Evolutionary conservation across 768 basidiomycete species (phyloP), one percentile per base, ranked within the genome.

Genomic region (Lenzites betulinus): DNA sequence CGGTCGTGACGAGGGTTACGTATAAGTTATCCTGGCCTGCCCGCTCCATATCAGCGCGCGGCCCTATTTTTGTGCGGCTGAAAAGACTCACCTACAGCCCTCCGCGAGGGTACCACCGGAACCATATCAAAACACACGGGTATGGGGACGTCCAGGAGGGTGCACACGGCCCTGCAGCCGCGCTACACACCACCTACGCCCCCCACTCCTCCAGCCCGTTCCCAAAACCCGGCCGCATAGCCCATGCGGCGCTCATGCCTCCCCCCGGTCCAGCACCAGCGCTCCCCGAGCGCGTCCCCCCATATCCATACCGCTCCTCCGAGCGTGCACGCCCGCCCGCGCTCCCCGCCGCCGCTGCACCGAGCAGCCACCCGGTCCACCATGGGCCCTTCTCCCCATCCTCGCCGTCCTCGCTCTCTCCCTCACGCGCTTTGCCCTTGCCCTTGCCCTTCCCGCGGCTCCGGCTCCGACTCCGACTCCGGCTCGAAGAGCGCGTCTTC

Each of bases 361-460:
- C 74, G 5, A 74, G 56, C 54, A 76, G 50, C 69, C 73, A 72
- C 20, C 65, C 60, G 42, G 66, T 67, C 71, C 68, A 73, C 72
- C 76, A 72, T 11, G 65, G 12, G 20, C 13, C 36, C 22, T 54
- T 64, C 25, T 67, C 66, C 43, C 58, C 60, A 39, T 68, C 71
- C 39, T 68, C 59, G 8, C 25, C 51, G 22, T 72, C 70, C 28
- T 68, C 58, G 9, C 46, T 44, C 15, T 6, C 56, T 23, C 66
- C 58, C 18, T 54, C 62, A 52, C 38, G 59, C 28, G 64, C 71
- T 66, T 71, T 76, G 20, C 68, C 67, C 63, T 75, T 73, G 64
- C 75, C 75, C 65, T 77, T 72, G 38, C 73, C 77, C 59, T 70
- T 76, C 60, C 30, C 63, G 16, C 58, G 59, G 26, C 58, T 58